Percentiles rank a stretch among this genome's conserved stretches.
These are phyloP conservation scores for Angophora floribunda DNA, from an alignment of 345 rosid species.

Conservation along the genomic window DNA sequence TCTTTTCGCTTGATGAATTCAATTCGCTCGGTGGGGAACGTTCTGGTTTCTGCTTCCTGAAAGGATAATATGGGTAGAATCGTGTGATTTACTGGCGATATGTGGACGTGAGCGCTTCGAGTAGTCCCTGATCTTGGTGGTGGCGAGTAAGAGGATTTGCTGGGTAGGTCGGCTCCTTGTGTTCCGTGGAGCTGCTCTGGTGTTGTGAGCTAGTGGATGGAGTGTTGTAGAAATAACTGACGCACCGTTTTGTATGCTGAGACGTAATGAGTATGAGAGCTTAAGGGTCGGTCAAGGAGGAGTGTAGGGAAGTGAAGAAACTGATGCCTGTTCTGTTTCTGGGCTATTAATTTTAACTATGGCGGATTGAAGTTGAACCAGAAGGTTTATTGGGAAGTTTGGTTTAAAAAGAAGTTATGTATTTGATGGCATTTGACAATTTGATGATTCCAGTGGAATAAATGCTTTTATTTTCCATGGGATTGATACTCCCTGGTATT, in stretches of 20 bases:
- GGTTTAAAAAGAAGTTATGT: not conserved
- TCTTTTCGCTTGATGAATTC: not conserved
- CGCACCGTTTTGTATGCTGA: not conserved
- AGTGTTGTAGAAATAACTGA: not conserved
- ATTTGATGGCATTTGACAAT: not conserved
- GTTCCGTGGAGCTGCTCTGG: not conserved
- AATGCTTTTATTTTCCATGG: not conserved
- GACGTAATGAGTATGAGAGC: not conserved
- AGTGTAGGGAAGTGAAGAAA: not conserved
- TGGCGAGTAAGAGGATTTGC: not conserved
- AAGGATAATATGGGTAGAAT: not conserved
- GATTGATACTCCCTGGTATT: not conserved
- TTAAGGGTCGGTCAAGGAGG: not conserved
- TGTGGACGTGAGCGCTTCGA: not conserved
- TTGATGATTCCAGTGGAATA: not conserved
- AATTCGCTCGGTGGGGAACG: not conserved
- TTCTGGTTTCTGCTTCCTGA: not conserved
- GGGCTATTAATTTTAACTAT: not conserved
- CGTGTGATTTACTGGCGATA: not conserved
- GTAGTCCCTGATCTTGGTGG: not conserved
- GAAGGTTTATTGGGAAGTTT: not conserved
- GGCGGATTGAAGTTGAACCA: not conserved
- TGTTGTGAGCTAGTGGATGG: not conserved
- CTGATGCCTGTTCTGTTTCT: not conserved
- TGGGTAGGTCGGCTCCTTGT: not conserved